Base-by-base conservation (phyloP, 2,329 filamentous ascomycete species). In the Rutstroemia sydowiana region DNA sequence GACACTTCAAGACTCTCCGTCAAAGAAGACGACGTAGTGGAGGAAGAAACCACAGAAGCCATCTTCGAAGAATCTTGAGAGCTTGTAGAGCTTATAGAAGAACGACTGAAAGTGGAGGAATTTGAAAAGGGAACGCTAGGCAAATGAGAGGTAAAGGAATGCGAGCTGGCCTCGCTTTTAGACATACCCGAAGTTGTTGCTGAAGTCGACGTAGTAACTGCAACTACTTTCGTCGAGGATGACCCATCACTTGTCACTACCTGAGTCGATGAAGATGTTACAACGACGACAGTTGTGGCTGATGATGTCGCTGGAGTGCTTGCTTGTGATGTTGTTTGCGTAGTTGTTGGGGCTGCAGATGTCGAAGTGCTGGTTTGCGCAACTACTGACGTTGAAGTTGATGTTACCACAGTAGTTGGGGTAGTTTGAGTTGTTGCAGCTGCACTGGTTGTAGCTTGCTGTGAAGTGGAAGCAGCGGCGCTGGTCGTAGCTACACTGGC, bases 171-270 rank as follows among this genome's bases (percentile, higher is more conserved):
- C 30, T 46, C 50, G 52, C 53, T 53, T 36, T 40, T 44, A 30
- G 54, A 60, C 58, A 44, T 59, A 60, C 58, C 58, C 32, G 48
- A 31, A 4, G n/a, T 39, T 51, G 48, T 31, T 55, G 53, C 50
- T 36, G 55, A 39, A 36, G 53, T 53, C 16, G 37, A 47, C 18
- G 53, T 41, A 28, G 55, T 20, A 16, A 36, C 30, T 20, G 39
- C 28, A 26, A 50, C 21, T 3, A 50, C 47, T 44, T 36, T 6
- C 5, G 40, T 16, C 10, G 48, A 23, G 13, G 48, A 37, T 28
- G 30, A 36, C 45, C 13, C 16, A 36, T 50, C 40, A 28, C 30
- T 50, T 11, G 48, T 45, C 11, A 21, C n/a, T n/a, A 23, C 40
- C 23, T 21, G 48, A 18, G 23, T 39, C 5, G 48, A 50, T 28